These are phyloP conservation scores for Ampelocalamus luodianensis DNA, from an alignment of 176 grass and related monocot species.

Conservation along the genomic window DNA sequence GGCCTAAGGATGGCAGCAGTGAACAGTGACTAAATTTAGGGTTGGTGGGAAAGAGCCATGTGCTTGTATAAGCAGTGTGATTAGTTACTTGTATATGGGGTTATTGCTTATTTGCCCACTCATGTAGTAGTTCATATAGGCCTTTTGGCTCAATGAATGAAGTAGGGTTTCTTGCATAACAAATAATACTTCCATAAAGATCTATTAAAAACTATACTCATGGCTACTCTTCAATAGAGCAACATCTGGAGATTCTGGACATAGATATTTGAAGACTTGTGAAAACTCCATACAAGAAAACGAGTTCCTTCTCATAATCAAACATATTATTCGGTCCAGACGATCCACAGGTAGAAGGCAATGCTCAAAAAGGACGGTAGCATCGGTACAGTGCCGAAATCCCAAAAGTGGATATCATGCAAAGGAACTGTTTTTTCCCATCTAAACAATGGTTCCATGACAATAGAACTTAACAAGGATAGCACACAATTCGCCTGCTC, in stretches of 20 bases:
- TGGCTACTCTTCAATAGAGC: neutral
- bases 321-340: constrained; percentile 42
- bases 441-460: neutral
- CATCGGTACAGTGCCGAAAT: constrained; percentile 4
- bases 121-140: too few species aligned
- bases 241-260: neutral
- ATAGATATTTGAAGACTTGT: neutral
- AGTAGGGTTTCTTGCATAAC: too few species aligned
- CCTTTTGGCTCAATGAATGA: too few species aligned
- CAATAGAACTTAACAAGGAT: constrained; percentile 1
- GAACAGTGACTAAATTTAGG: too few species aligned
- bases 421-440: neutral
- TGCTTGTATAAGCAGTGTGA: too few species aligned
- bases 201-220: neutral
- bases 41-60: too few species aligned
- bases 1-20: too few species aligned
- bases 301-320: constrained; percentile 25
- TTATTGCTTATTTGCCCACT: too few species aligned
- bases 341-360: neutral
- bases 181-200: neutral
- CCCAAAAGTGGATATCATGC: neutral
- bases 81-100: too few species aligned
- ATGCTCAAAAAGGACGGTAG: neutral
- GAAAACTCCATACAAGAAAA: constrained; percentile 29
- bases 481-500: neutral